Evolutionary conservation across 352 stramenopile genomes (phyloP).

Genomic region (Phytophthora aleatoria): DNA sequence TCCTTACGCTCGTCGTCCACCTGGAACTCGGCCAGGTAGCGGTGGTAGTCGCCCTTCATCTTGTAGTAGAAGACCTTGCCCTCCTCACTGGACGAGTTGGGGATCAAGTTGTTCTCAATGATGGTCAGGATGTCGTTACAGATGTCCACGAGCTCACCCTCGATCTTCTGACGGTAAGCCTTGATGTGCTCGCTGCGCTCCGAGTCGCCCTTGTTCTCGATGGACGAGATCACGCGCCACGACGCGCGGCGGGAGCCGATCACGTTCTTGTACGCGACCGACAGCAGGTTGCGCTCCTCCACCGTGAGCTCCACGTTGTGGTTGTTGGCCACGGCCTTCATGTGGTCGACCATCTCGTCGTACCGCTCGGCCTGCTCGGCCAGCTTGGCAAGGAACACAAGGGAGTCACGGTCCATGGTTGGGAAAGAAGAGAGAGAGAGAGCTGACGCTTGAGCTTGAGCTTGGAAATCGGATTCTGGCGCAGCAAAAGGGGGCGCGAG

Average conservation of each 20-base stretch:
- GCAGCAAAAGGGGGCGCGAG: constrained; percentile 34
- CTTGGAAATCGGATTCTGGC: constrained; percentile 70
- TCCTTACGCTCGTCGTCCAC: constrained; percentile 95
- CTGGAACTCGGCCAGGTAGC: constrained; percentile 99
- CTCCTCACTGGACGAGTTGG: constrained; percentile 96
- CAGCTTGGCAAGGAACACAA: constrained; percentile 85
- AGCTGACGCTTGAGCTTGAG: constrained; percentile 38
- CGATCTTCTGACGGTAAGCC: constrained; percentile 97
- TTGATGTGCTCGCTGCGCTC: constrained; percentile 88
- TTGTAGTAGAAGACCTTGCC: constrained; percentile 99
- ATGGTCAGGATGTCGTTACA: constrained; percentile 98
- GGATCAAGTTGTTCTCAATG: constrained; percentile 98
- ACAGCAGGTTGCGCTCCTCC: constrained; percentile 98
- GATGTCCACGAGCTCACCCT: constrained; percentile 96
- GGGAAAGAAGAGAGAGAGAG: constrained; percentile 11
- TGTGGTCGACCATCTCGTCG: constrained; percentile 96
- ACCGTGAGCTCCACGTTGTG: constrained; percentile 96
- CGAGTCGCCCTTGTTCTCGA: constrained; percentile 97
- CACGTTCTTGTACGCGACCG: constrained; percentile 97
- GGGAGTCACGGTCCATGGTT: constrained; percentile 78
- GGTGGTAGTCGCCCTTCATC: constrained; percentile 99
- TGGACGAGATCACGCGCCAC: constrained; percentile 98
- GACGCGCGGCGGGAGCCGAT: constrained; percentile 97
- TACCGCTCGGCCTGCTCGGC: constrained; percentile 87
- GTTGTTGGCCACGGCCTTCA: constrained; percentile 98